Percentiles rank a stretch among this genome's conserved stretches.
These are phyloP conservation scores for Plasmodium ovale DNA, from an alignment of 169 alveolate genomes.

Conservation along the genomic window DNA sequence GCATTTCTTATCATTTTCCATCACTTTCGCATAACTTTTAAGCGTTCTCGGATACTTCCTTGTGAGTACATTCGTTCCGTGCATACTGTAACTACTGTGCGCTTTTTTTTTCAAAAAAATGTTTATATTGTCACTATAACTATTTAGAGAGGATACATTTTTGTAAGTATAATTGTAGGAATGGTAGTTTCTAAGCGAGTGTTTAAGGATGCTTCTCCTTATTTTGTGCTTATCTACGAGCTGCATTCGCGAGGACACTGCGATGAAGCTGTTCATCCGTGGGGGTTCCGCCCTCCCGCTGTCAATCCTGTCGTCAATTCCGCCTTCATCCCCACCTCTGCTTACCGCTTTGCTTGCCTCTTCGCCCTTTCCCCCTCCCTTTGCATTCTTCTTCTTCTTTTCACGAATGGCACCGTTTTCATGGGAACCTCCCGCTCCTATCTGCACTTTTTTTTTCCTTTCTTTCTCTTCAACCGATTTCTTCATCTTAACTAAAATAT, in stretches of 20 bases:
- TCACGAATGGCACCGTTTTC: background rate
- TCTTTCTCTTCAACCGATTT: conserved; percentile 23
- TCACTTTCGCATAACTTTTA: too few relatives aligned
- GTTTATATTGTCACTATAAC: background rate
- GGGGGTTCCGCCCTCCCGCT: background rate
- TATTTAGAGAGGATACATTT: background rate
- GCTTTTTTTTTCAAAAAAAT: conserved; percentile 1
- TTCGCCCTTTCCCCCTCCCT: background rate
- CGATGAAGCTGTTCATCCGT: background rate
- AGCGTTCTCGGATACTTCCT: too few relatives aligned
- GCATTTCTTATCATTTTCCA: too few relatives aligned
- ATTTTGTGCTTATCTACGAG: background rate
- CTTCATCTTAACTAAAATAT: conserved; percentile 13
- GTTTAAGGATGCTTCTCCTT: background rate
- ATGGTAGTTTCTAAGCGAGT: conserved; percentile 21
- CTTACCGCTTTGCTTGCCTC: background rate
- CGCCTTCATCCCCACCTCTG: background rate
- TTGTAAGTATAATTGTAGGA: conserved; percentile 3
- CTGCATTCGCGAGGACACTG: background rate
- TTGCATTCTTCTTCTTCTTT: background rate
- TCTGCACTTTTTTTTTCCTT: background rate
- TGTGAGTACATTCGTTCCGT: background rate
- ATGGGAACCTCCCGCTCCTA: background rate
- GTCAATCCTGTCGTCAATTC: background rate
- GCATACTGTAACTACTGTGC: conserved; percentile 2